Conservation (phyloP, 1,284 basidiomycete genomes). For the Cerrena zonata region DNA sequence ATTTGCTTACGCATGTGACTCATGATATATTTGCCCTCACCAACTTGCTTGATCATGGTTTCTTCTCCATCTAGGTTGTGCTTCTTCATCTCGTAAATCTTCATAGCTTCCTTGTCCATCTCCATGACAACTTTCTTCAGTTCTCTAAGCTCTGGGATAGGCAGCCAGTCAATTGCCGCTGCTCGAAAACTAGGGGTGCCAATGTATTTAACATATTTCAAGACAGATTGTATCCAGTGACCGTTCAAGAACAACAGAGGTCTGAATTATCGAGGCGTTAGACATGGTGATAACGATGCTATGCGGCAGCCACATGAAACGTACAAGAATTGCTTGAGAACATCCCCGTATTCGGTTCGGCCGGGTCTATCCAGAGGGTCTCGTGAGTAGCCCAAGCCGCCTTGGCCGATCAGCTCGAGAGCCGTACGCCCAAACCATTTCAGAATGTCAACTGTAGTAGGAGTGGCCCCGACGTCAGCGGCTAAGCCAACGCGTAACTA, state of each 20-base stretch:
- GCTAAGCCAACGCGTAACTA: conserved; percentile 12
- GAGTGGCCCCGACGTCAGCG: conserved; percentile 12
- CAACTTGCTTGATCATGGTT: conserved; percentile 23
- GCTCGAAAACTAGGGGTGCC: neutral
- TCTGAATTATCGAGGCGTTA: too few species aligned
- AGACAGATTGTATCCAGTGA: neutral
- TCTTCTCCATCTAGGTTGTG: conserved; percentile 18
- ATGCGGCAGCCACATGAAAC: neutral
- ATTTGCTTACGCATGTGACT: conserved; percentile 34
- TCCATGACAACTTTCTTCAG: neutral
- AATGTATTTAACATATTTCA: neutral
- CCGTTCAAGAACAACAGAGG: too few species aligned
- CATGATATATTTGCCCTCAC: conserved; percentile 39
- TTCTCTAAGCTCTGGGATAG: neutral
- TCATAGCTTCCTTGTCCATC: conserved; percentile 5
- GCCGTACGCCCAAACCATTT: too few species aligned
- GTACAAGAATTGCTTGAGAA: conserved; percentile 20
- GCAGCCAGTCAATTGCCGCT: neutral
- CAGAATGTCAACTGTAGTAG: conserved; percentile 29
- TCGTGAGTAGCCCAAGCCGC: conserved; percentile 35
- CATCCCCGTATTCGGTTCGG: conserved; percentile 2
- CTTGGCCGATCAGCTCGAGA: conserved; percentile 35
- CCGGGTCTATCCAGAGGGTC: conserved; percentile 26
- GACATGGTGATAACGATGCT: neutral
- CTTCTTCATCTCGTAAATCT: conserved; percentile 32